These are phyloP conservation scores for Metschnikowia amazonensis DNA, from an alignment of 805 yeast species.

Conservation along the genomic window DNA sequence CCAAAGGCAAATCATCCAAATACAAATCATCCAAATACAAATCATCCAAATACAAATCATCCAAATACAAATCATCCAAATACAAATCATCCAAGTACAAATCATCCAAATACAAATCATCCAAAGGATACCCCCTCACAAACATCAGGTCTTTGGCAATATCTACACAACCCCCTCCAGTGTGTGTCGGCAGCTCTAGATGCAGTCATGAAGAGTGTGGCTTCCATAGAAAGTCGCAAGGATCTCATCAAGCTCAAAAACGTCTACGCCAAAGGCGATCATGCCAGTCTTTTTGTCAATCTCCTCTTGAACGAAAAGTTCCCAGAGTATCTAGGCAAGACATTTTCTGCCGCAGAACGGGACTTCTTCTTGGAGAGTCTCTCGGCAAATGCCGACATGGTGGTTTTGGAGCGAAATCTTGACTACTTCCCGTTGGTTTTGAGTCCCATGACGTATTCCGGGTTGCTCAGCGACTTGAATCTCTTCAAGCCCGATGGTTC, in stretches of 20 bases:
- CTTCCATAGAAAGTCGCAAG: constrained; percentile 26
- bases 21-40: too few relatives aligned
- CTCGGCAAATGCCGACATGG: constrained; percentile 59
- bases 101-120: too few relatives aligned
- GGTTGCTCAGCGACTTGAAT: constrained; percentile 72
- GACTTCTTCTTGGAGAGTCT: constrained; percentile 34
- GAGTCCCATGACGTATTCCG: constrained; percentile 77
- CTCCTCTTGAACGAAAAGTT: constrained; percentile 31
- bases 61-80: too few relatives aligned
- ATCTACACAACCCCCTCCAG: constrained; percentile 42
- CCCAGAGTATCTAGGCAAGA: constrained; percentile 35
- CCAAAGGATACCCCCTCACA: too few relatives aligned
- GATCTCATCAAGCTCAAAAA: constrained; percentile 47
- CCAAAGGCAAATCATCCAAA: too few relatives aligned
- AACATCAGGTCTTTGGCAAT: constrained; percentile 35
- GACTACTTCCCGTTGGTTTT: constrained; percentile 71
- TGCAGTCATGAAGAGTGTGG: constrained; percentile 44
- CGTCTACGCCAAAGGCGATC: constrained; percentile 56
- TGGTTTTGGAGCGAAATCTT: constrained; percentile 73
- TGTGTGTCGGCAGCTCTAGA: constrained; percentile 48
- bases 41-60: too few relatives aligned
- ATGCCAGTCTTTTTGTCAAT: constrained; percentile 47
- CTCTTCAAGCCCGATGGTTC: constrained; percentile 40
- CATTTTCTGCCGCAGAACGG: constrained; percentile 33
- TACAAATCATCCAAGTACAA: too few relatives aligned